Evolutionary conservation across 306 rosid species (phyloP), one percentile per base, ranked within the genome.

Genomic region (Erythrophleum fordii): DNA sequence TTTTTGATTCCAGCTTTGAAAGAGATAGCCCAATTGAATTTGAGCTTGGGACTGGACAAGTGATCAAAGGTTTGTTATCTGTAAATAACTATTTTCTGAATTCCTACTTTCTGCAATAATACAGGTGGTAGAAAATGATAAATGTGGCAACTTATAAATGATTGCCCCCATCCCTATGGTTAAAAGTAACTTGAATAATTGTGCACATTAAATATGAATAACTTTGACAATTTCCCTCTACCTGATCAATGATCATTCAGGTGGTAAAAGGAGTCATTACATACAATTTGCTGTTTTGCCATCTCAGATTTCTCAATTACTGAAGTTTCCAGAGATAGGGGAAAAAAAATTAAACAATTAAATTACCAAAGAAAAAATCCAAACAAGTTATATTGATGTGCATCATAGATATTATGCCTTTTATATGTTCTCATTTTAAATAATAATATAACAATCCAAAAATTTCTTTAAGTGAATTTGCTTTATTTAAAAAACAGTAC

Each of bases 1-100:
- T 93, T 46, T 96, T 96, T 39, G 98, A 96, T 83, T 96, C 99
- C 42, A 96, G 99, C 83, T 93, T 87, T 71, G 97, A 96, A 76
- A 87, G 99, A 77, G 86, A 90, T 69, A 92, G 77, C 73, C 99
- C 99, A 73, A 92, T 96, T 83, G 88, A 85, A 55, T 96, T 96
- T 87, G 93, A 90, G 89, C 98, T 96, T 76, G 99, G 99, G 48
- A 37, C 70, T 58, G 99, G 99, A 81, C 98, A 96, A 86, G 99
- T 96, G 69, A 96, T 96, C 85, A 93, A 93, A 90, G 99, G 99
- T 96, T 41, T 48, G 87, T 67, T 72, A 42, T 68, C 42, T 45
- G 55, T 41, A 41, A 67, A 82, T 49, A 75, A 71, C 25, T n/a
- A 8, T 9, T 16, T 29, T 39, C 14, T 35, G 46, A 29, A 5